Percentiles rank a stretch among this genome's conserved stretches.
phyloP scores from a whole-genome alignment of 2,329 filamentous ascomycete species.

The Aureobasidium sp. region DNA sequence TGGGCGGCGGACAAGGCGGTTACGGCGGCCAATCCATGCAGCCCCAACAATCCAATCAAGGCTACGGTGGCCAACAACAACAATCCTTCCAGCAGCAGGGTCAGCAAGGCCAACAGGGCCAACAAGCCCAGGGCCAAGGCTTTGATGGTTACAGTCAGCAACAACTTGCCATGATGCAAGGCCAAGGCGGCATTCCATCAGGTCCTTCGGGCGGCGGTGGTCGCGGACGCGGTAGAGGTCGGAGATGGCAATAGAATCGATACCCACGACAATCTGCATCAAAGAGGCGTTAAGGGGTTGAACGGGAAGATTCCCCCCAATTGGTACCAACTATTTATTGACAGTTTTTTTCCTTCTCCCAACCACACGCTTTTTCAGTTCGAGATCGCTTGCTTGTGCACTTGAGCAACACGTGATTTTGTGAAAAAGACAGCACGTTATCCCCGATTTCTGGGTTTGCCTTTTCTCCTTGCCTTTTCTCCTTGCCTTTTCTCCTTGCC shows the following conservation, averaged over 20 bases:
- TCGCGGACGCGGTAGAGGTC: conserved; percentile 26
- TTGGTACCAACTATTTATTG: background rate
- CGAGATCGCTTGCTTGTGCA: background rate
- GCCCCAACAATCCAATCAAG: conserved; percentile 19
- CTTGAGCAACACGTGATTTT: background rate
- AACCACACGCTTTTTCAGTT: background rate
- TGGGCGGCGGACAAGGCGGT: conserved; percentile 19
- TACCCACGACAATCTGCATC: background rate
- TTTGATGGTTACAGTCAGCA: conserved; percentile 30
- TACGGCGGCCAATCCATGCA: conserved; percentile 17
- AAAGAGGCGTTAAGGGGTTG: background rate
- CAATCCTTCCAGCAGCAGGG: conserved; percentile 18
- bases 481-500: too few species aligned
- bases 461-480: too few species aligned
- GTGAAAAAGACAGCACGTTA: too few species aligned
- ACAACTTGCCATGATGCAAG: conserved; percentile 31
- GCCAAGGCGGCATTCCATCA: conserved; percentile 18
- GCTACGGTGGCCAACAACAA: conserved; percentile 20
- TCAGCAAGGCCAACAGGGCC: conserved; percentile 20
- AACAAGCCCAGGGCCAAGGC: conserved; percentile 23
- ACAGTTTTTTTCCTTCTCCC: too few species aligned
- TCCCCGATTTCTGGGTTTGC: too few species aligned
- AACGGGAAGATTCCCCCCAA: background rate
- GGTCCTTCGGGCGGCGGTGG: conserved; percentile 20
- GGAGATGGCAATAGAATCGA: conserved; percentile 18